Evolutionary conservation across 192 early-diverging fungal genomes (phyloP).

Genomic region (Backusella macrospora): DNA sequence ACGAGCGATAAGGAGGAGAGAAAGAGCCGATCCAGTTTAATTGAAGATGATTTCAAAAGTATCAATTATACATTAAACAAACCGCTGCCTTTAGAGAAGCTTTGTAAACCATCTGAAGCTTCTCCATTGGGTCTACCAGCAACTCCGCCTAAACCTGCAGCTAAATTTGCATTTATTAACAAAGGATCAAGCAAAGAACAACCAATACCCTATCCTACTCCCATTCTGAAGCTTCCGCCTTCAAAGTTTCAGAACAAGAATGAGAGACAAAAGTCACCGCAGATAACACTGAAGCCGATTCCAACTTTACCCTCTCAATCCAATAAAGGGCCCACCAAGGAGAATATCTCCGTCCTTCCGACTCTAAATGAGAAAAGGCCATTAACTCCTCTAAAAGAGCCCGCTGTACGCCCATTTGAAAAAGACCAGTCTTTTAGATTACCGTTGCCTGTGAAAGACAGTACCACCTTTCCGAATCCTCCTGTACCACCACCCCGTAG

Average conservation of each 20-base stretch:
- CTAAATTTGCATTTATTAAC: not conserved
- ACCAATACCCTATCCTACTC: not conserved
- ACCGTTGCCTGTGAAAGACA: constrained; percentile 4
- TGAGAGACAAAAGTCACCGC: not conserved
- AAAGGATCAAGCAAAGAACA: not conserved
- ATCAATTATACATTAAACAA: not conserved
- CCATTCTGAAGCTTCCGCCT: not conserved
- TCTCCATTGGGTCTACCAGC: not conserved
- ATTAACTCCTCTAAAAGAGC: constrained; percentile 4
- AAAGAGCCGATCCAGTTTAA: not conserved
- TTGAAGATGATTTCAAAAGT: not conserved
- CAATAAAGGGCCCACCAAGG: not conserved
- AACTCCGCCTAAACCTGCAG: not conserved
- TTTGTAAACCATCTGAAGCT: not conserved
- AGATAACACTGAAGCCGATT: not conserved
- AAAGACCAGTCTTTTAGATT: not conserved
- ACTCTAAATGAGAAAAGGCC: constrained; percentile 1
- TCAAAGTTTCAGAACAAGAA: not conserved
- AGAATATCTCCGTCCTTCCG: not conserved
- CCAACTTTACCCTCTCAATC: not conserved
- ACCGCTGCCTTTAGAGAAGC: not conserved
- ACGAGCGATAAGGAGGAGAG: not conserved
- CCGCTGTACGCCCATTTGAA: not conserved
- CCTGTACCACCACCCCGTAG: constrained; percentile 4
- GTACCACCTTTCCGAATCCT: not conserved